Evolutionary conservation across 257 asterid genomes (phyloP).

Genomic region (Jacaranda copaia): DNA sequence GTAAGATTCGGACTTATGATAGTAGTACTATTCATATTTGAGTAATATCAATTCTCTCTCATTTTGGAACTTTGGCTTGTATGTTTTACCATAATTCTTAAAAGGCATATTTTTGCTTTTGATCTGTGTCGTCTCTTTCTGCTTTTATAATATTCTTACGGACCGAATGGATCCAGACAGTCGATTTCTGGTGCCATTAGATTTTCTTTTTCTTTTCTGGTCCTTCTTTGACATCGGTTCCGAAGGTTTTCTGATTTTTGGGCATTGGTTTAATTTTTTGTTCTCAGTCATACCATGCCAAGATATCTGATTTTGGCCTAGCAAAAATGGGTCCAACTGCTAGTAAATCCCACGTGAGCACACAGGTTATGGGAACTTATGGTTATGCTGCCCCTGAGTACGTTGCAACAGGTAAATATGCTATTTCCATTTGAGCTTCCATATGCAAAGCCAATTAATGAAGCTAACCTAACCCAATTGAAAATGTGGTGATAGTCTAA

Average conservation of each 20-base stretch:
- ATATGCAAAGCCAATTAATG: not conserved
- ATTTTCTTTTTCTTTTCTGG: not conserved
- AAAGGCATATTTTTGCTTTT: too few relatives aligned
- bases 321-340: constrained; percentile 75
- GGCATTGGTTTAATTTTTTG: not conserved
- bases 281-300: constrained; percentile 68
- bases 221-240: not conserved
- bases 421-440: not conserved
- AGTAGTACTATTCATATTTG: not conserved
- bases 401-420: constrained; percentile 63
- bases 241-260: constrained; percentile 16
- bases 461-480: not conserved
- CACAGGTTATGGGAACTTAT: constrained; percentile 74
- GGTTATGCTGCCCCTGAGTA: constrained; percentile 92
- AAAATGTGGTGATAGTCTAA: constrained; percentile 1
- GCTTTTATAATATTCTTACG: not conserved
- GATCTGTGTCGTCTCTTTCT: too few relatives aligned
- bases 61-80: too few relatives aligned
- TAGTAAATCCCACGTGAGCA: constrained; percentile 70
- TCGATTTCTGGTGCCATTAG: too few relatives aligned
- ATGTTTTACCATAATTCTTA: too few relatives aligned
- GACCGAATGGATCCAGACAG: not conserved
- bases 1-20: constrained; percentile 42
- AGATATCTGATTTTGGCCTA: constrained; percentile 77
- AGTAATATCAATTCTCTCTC: not conserved